Conservation (phyloP, 345 rosid genomes). For the Populus simonii region DNA sequence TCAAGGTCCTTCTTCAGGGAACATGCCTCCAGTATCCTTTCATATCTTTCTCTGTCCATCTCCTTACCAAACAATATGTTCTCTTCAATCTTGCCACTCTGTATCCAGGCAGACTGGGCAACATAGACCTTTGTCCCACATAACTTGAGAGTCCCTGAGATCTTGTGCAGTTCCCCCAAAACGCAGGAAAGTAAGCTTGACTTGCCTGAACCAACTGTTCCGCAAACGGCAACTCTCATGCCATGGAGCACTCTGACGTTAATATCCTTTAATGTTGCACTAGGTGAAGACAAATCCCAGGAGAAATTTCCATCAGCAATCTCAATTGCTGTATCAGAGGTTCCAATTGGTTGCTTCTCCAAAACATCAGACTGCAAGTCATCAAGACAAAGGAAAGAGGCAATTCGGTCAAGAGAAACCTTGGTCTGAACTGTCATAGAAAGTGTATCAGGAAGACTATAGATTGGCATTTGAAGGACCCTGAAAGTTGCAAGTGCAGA, state of each 20-base stretch:
- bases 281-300: slow-evolving; percentile 30
- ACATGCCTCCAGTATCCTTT: slow-evolving; percentile 33
- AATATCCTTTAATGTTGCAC: slow-evolving; percentile 22
- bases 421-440: slow-evolving; percentile 35
- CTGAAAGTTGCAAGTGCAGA: slow-evolving; percentile 37
- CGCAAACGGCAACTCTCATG: slow-evolving; percentile 36
- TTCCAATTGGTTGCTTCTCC: slow-evolving; percentile 23
- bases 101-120: slow-evolving; percentile 38
- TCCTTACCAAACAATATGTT: slow-evolving; percentile 34
- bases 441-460: slow-evolving; percentile 28
- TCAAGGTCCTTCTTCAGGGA: slow-evolving; percentile 36
- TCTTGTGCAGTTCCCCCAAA: slow-evolving; percentile 31
- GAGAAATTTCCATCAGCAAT: slow-evolving; percentile 32
- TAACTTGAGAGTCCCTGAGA: slow-evolving; percentile 26
- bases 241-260: slow-evolving; percentile 29
- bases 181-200: slow-evolving; percentile 34
- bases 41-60: slow-evolving; percentile 27
- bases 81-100: slow-evolving; percentile 34
- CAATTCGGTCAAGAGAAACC: slow-evolving; percentile 34
- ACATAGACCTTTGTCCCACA: slow-evolving; percentile 40
- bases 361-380: slow-evolving; percentile 28
- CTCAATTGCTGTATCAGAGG: slow-evolving; percentile 25
- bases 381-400: slow-evolving; percentile 30
- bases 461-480: slow-evolving; percentile 31
- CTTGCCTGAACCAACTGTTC: slow-evolving; percentile 36